Conservation (phyloP, 768 basidiomycete species). For the Auricularia auricula-judae region DNA sequence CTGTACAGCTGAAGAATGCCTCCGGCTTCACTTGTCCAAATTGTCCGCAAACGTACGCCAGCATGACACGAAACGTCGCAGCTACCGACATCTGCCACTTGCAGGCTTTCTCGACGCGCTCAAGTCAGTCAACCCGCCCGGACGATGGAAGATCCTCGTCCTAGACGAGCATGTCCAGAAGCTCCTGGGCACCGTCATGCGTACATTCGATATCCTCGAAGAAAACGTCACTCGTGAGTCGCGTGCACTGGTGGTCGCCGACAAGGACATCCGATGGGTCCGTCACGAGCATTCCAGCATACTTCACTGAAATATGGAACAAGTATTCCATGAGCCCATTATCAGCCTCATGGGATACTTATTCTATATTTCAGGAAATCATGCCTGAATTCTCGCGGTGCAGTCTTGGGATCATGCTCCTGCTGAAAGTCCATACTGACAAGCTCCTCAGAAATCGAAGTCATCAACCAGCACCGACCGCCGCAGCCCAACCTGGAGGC, state of each 20-base stretch:
- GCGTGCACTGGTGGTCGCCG: background rate
- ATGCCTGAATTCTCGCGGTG: too few species aligned
- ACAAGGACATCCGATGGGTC: too few species aligned
- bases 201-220: conserved; percentile 87
- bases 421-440: too few species aligned
- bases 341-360: too few species aligned
- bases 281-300: too few species aligned
- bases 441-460: conserved; percentile 66
- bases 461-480: conserved; percentile 71
- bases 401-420: too few species aligned
- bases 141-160: conserved; percentile 94
- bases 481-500: conserved; percentile 83
- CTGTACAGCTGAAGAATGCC: too few species aligned
- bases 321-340: too few species aligned
- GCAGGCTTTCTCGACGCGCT: conserved; percentile 82
- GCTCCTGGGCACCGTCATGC: conserved; percentile 74
- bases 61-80: background rate
- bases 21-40: conserved; percentile 9
- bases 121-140: conserved; percentile 74
- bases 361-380: background rate
- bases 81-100: background rate
- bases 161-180: conserved; percentile 88
- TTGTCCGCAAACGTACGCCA: conserved; percentile 9
- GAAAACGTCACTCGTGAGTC: conserved; percentile 91
- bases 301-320: too few species aligned